Conservation (phyloP, 768 basidiomycete genomes). For the Hericium coralloides region DNA sequence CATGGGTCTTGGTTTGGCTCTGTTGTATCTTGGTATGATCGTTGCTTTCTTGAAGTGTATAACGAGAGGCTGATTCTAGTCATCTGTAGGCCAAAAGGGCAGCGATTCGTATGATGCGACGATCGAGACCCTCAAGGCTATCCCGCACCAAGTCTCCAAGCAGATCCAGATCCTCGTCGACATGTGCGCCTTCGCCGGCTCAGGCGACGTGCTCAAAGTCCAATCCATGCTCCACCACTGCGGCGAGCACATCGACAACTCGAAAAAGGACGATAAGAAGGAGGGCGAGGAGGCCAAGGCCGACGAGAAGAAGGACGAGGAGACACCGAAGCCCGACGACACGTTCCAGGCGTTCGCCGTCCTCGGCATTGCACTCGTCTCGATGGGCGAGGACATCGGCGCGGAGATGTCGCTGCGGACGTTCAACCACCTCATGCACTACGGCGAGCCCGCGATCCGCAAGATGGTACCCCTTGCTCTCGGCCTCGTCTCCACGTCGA, state of each 20-base stretch:
- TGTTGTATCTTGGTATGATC: constrained; percentile 76
- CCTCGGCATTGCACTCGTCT: constrained; percentile 85
- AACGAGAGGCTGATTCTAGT: neutral
- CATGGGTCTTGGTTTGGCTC: constrained; percentile 79
- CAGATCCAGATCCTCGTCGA: constrained; percentile 90
- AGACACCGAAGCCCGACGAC: constrained; percentile 48
- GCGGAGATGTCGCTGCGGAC: constrained; percentile 96
- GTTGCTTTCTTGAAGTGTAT: neutral
- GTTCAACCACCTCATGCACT: constrained; percentile 99
- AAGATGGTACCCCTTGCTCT: constrained; percentile 92
- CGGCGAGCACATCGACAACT: constrained; percentile 74
- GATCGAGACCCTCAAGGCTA: constrained; percentile 85
- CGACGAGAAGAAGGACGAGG: constrained; percentile 50
- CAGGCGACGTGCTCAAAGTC: constrained; percentile 89
- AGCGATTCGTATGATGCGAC: constrained; percentile 73
- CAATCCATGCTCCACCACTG: constrained; percentile 91
- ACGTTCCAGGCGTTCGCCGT: constrained; percentile 90
- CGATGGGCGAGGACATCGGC: constrained; percentile 98
- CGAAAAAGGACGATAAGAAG: constrained; percentile 28
- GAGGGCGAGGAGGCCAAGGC: constrained; percentile 53
- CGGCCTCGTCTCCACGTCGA: constrained; percentile 90
- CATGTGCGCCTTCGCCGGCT: constrained; percentile 90
- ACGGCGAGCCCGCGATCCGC: constrained; percentile 88
- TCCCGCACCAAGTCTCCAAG: constrained; percentile 86
- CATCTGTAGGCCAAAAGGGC: constrained; percentile 71